Evolutionary conservation across 2,329 filamentous ascomycete species (phyloP).

Genomic region (Fusarium oligoseptatum): DNA sequence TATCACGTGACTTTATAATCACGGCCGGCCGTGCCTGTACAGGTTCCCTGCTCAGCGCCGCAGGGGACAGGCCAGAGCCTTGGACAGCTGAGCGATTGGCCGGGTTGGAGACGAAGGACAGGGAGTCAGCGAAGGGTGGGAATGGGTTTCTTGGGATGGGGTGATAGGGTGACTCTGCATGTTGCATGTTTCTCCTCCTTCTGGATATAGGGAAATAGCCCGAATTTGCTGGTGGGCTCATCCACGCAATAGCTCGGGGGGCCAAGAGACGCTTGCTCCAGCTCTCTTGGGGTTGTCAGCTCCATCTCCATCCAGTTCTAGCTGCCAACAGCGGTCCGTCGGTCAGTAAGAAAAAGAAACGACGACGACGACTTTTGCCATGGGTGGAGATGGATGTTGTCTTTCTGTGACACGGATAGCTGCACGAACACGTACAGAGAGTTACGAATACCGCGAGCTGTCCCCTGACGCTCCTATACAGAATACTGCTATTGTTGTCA

Average conservation of each 20-base stretch:
- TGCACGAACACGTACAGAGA: slow-evolving; percentile 37
- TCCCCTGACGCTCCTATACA: neutral
- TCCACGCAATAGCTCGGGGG: slow-evolving; percentile 7
- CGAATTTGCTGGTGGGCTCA: slow-evolving; percentile 20
- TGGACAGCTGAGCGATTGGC: slow-evolving; percentile 24
- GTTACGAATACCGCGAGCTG: neutral
- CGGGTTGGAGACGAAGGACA: slow-evolving; percentile 1
- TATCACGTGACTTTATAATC: no score
- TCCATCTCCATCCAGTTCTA: neutral
- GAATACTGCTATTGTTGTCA: neutral
- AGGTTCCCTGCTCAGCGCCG: no score
- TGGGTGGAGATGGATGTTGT: slow-evolving; percentile 12
- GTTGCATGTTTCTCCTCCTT: slow-evolving; percentile 12
- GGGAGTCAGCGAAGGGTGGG: slow-evolving; percentile 8
- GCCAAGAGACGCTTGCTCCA: neutral
- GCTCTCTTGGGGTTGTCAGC: neutral
- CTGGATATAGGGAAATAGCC: slow-evolving; percentile 10
- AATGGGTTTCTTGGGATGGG: slow-evolving; percentile 11
- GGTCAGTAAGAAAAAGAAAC: slow-evolving; percentile 9
- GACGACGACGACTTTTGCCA: neutral
- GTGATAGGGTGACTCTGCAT: slow-evolving; percentile 32
- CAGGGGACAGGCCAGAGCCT: slow-evolving; percentile 35
- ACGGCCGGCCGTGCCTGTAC: no score
- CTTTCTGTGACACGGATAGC: slow-evolving; percentile 30
- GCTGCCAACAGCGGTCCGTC: slow-evolving; percentile 12